Evolutionary conservation across 805 yeast genomes (phyloP), one percentile per base, ranked within the genome.

Genomic region (Candida pseudofarinosa): DNA sequence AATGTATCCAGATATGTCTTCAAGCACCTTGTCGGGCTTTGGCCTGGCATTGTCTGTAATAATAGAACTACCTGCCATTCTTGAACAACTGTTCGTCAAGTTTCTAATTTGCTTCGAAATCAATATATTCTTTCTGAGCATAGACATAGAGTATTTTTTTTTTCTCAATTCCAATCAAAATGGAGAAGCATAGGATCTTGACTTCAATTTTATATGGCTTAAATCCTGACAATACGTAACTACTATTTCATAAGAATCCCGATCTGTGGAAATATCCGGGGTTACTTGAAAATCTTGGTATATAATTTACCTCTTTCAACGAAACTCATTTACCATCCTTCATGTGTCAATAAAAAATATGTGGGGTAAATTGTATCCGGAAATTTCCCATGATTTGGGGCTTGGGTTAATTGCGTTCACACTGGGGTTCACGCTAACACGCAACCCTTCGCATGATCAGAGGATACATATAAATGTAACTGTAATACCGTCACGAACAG

Each of bases 1-100:
- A 18, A 77, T 70, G 52, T 79, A 79, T 34, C 60, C 58, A 12
- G 83, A 71, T 46, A 79, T 79, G 46, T 73, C 74, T 44, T 56
- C 54, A 31, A 79, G 54, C 15, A 77, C 79, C 41, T 60, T 56
- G 57, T 79, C 83, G 19, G 78, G 65, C 41, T 63, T 52, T 6
- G 83, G 83, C 40, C 80, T 71, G 32, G 69, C 71, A 57, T 78
- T 78, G 33, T 33, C 33, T 13, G 56, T 74, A 50, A 61, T 46
- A 42, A 63, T 62, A 10, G 52, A 18, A 20, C 53, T 17, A 16
- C 18, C 32, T 10, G 41, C 19, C 34, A 31, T 39, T 19, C 16
- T 39, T 8, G 32, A 15, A 32, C 18, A 28, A 20, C 28, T 38
- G 23, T 17, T 28, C 4, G 31, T 14, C 14, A 38, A 28, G 12